phyloP scores from a whole-genome alignment of 2,329 filamentous ascomycete genomes.

The Aspergillus spinulosporus region DNA sequence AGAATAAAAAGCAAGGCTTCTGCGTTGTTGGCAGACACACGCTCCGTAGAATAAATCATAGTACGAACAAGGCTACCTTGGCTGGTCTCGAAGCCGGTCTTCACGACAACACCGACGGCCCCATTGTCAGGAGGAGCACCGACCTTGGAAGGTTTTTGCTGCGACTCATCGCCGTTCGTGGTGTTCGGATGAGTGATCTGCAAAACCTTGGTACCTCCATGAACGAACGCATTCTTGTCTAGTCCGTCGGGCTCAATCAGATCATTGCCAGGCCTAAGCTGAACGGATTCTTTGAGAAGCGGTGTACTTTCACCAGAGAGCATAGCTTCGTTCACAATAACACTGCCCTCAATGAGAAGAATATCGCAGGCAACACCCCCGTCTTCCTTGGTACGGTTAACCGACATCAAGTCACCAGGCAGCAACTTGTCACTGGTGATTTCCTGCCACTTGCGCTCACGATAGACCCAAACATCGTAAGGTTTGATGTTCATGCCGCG shows the following conservation, averaged over 20 bases:
- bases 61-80: slow-evolving; percentile 96
- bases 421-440: slow-evolving; percentile 87
- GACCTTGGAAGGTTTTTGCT: slow-evolving; percentile 72
- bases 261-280: slow-evolving; percentile 80
- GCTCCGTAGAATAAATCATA: slow-evolving; percentile 99
- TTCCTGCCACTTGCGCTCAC: slow-evolving; percentile 84
- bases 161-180: slow-evolving; percentile 65
- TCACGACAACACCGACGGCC: slow-evolving; percentile 88
- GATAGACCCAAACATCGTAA: slow-evolving; percentile 89
- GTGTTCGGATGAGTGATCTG: slow-evolving; percentile 87
- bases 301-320: slow-evolving; percentile 97
- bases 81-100: slow-evolving; percentile 98
- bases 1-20: slow-evolving; percentile 95
- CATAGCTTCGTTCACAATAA: slow-evolving; percentile 99
- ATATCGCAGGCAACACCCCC: slow-evolving; percentile 97
- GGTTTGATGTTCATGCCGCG: slow-evolving; percentile 99
- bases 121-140: slow-evolving; percentile 87
- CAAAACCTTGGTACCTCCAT: slow-evolving; percentile 95
- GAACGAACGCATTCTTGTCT: slow-evolving; percentile 96
- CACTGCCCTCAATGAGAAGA: slow-evolving; percentile 88
- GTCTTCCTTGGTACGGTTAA: slow-evolving; percentile 92
- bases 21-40: slow-evolving; percentile 96
- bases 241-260: slow-evolving; percentile 81
- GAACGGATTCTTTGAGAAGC: slow-evolving; percentile 91
- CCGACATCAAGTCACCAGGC: slow-evolving; percentile 90